Base-by-base conservation (phyloP, 352 stramenopile species). In the Phytophthora macrochlamydospora region DNA sequence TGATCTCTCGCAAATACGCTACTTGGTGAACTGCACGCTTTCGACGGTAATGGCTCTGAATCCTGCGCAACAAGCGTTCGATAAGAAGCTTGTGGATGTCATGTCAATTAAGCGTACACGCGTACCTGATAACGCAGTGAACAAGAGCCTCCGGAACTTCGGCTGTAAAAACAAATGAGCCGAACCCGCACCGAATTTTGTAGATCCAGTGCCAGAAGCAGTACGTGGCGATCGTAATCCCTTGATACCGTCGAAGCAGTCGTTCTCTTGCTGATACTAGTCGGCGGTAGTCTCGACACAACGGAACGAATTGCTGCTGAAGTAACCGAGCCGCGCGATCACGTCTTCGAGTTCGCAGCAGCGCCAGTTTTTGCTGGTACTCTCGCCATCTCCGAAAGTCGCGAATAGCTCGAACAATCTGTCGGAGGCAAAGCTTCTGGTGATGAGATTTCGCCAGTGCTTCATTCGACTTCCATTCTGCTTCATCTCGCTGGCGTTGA, bases 161-260 rank as follows among this genome's bases (percentile, higher is more conserved):
- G 0, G 52, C 29, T 4, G 48, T 33, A 14, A 76, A 76, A 14
- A 13, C 11, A 57, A 79, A 78, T 0, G 32, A 11, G 5, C 12
- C 51, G 51, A 76, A 81, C 2, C 59, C 53, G 11, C 69, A 84
- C 7, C 75, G 63, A 1, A 9, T 51, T 28, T 51, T 54, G 49
- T 84, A 78, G 7, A 79, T 63, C 38, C 60, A 63, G 24, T 59
- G 72, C 75, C 75, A 81, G 52, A 81, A 84, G 64, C 75, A 83
- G 31, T 56, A 81, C 3, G 51, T 11, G 11, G 75, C 62, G 32
- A 83, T 69, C 12, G 59, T 59, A 4, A 38, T 14, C 11, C 43
- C 57, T 62, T 81, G 72, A 46, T 81, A 31, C 9, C 57, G 69
- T 2, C n/a, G 14, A 18, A 69, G 43, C 7, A 77, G 18, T 7